Percentiles rank a stretch among this genome's conserved stretches.
Evolutionary conservation across 495 filamentous ascomycete genomes (phyloP).

Genomic region (Penicillium robsamsonii): DNA sequence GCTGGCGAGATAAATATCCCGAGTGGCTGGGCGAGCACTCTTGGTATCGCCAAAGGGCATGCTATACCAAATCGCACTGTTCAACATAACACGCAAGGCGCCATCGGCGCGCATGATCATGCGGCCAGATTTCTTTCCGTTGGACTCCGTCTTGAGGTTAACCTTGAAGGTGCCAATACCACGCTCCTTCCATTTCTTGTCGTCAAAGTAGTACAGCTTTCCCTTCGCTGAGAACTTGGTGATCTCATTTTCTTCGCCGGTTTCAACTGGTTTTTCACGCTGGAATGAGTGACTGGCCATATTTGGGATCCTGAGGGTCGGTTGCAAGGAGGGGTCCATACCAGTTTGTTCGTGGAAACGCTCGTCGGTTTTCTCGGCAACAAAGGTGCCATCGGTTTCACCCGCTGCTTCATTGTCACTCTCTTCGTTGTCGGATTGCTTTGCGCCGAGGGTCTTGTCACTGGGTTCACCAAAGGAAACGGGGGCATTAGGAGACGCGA

Average conservation of each 20-base stretch:
- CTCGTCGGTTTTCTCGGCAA: slow-evolving; percentile 58
- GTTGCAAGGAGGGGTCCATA: slow-evolving; percentile 37
- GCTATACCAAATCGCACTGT: slow-evolving; percentile 69
- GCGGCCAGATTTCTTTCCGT: slow-evolving; percentile 56
- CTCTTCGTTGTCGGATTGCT: slow-evolving; percentile 57
- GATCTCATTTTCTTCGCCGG: slow-evolving; percentile 67
- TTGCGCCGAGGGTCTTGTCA: slow-evolving; percentile 68
- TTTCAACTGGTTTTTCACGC: slow-evolving; percentile 56
- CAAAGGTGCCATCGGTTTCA: slow-evolving; percentile 47
- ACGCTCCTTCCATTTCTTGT: slow-evolving; percentile 83
- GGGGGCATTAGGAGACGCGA: slow-evolving; percentile 62
- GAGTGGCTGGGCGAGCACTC: slow-evolving; percentile 51
- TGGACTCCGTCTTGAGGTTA: slow-evolving; percentile 59
- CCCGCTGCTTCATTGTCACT: slow-evolving; percentile 30
- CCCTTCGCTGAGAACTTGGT: slow-evolving; percentile 63
- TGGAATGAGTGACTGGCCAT: slow-evolving; percentile 11
- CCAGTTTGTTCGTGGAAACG: slow-evolving; percentile 66
- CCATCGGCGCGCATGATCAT: slow-evolving; percentile 88
- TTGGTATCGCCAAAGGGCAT: slow-evolving; percentile 65
- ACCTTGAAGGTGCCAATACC: slow-evolving; percentile 80
- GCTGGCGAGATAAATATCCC: slow-evolving; percentile 54
- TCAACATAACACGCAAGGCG: slow-evolving; percentile 80
- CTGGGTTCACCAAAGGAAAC: slow-evolving; percentile 53
- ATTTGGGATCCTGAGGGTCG: not conserved
- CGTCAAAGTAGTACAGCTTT: slow-evolving; percentile 72